phyloP scores from a whole-genome alignment of 2,329 filamentous ascomycete genomes.

The Colletotrichum tamarilloi region DNA sequence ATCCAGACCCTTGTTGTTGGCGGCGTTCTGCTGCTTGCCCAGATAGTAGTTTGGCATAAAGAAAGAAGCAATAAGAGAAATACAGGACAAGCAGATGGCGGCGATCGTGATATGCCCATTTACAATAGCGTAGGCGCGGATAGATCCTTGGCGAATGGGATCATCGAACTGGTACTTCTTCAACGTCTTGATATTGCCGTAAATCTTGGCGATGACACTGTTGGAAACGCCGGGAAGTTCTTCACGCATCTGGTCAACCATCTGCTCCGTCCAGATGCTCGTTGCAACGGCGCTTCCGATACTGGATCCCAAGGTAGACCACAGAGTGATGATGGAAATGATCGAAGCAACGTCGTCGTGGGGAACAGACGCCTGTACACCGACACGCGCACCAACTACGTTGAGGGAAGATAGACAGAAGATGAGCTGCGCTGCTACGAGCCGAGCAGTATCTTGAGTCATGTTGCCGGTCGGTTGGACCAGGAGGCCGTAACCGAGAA shows the following conservation, averaged over 20 bases:
- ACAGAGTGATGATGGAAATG: too few relatives aligned
- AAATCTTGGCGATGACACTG: too few relatives aligned
- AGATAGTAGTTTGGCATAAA: conserved; percentile 55
- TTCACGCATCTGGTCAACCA: conserved; percentile 45
- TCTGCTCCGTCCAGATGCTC: conserved; percentile 52
- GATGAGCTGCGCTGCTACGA: neutral
- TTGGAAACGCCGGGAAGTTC: conserved; percentile 43
- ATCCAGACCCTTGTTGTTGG: conserved; percentile 47
- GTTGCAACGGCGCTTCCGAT: conserved; percentile 52
- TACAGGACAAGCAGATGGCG: too few relatives aligned
- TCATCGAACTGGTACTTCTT: too few relatives aligned
- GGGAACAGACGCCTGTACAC: too few relatives aligned
- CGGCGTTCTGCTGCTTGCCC: conserved; percentile 48
- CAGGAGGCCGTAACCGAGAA: neutral
- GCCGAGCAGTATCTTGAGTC: neutral
- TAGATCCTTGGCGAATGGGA: too few relatives aligned
- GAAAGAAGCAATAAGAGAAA: conserved; percentile 43
- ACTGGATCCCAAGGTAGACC: conserved; percentile 41
- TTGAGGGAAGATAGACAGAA: neutral
- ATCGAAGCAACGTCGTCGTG: too few relatives aligned
- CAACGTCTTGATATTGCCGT: too few relatives aligned
- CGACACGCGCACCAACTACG: neutral
- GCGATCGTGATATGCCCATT: too few relatives aligned
- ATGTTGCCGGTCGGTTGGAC: neutral
- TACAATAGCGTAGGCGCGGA: too few relatives aligned